Base-by-base conservation (phyloP, 805 yeast species). In the Alloascoidea africana region DNA sequence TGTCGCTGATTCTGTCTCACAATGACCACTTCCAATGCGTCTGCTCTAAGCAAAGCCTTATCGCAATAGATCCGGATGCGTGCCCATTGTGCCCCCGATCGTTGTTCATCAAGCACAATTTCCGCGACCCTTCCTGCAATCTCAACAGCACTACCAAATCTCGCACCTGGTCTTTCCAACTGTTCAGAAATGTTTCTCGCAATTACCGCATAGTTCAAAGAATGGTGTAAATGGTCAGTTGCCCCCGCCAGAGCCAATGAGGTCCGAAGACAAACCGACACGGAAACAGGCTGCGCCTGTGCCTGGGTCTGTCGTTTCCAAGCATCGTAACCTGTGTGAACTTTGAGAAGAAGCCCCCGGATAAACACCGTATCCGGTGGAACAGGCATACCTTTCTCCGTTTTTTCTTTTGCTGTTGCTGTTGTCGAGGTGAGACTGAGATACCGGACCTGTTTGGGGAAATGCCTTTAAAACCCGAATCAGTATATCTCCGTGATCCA, bases 131-230 rank as follows among this genome's bases (percentile, higher is more conserved):
- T 52, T 39, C 62, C 65, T 3, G 76, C 78, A 4, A 70, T 52
- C 4, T 51, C 53, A 17, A 53, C 53, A 27, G 60, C 39, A 1
- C 50, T 56, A 44, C 48, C 56, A 56, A 53, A 63, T 56, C 18
- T 38, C 51, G 39, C 51, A 60, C 16, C 56, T 58, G 42, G 64
- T 54, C 4, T 52, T 38, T 32, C 63, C 68, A 44, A 81, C 69
- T 44, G 58, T 68, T 64, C 61, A 32, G 69, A 54, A n/a, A 89
- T 59, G 32, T 72, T 70, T 37, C 84, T 63, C 3, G 89, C 73
- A 3, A 89, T 67, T 3, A 76, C 86, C 2, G 95, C 96, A 55
- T 89, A 89, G 56, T 89, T 89, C 44, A 89, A 68, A 3, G 96
- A 80, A 49, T 80, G 73, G 41, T 73, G 70, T 46, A 89, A 64